Base-by-base conservation (phyloP, 305 asterid species). In the Fraxinus latifolia region DNA sequence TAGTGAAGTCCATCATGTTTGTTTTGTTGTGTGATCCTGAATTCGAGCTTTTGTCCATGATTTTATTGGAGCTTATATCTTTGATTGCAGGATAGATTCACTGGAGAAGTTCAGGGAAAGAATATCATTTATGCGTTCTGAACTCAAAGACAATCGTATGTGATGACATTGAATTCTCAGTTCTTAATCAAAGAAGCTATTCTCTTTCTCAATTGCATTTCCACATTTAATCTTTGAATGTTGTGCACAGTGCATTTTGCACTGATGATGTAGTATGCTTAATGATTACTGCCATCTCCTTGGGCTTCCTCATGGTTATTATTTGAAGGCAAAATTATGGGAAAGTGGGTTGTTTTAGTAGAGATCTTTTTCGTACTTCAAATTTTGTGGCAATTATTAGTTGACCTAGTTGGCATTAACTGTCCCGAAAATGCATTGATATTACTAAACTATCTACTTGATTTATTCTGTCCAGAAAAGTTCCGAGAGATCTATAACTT, bases 61-160 rank as follows among this genome's bases (percentile, higher is more conserved):
- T 70, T 72, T 84, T 42, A 62, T 80, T 78, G 39, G 65, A 72
- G 32, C 76, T 79, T 79, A 47, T 79, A 29, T 80, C 76, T 80
- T 39, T 27, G 47, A 71, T 90, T 84, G 65, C 99, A 96, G 99
- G 90, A 88, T 94, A 82, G 98, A 94, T 83, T 91, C 99, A 11
- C 78, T 92, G 89, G 99, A 96, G 82, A 96, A 96, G 91, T 90
- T 96, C 86, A 90, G 91, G 82, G 99, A 94, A 84, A 93, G 92
- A 91, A 85, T 96, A 85, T 87, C 95, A 36, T 94, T 90, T 85
- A 91, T 96, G 98, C 98, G 97, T 44, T 90, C 97, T 76, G 99
- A 96, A 88, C 85, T 96, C 89, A 94, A 91, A 92, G 98, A 96
- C 86, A 98, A 92, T 79, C 97, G 99, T 96, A 94, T 71, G 99